Evolutionary conservation across 1,284 basidiomycete genomes (phyloP), one percentile per base, ranked within the genome.

Genomic region (Ganoderma leucocontextum): DNA sequence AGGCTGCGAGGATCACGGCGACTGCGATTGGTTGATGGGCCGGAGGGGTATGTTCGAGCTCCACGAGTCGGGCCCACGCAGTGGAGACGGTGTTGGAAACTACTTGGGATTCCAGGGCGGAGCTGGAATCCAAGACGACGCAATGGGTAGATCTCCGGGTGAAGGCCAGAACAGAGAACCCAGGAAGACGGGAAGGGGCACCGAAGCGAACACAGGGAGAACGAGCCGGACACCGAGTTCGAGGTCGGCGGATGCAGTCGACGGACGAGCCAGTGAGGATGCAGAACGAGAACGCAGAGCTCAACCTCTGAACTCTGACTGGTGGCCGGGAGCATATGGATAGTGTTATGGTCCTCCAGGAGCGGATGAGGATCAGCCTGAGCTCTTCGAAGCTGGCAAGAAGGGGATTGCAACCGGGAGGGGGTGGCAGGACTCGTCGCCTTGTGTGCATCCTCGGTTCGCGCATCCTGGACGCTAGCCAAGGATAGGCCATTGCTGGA

Each of bases 401-500:
- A 59, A n/a, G 12, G 22, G 22, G 22, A 41, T 22, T 36, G 19
- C 41, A 29, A 19, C 42, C 29, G 60, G 42, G 22, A 49, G 22
- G 47, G 22, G 47, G 60, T 36, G 60, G 42, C 52, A 53, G 22
- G 38, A 25, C 66, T 22, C 10, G 22, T 57, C 61, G 59, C 53
- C 69, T 58, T 58, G 68, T 62, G 71, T 61, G 63, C 69, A 60
- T 55, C 41, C 62, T 59, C 55, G 58, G 65, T 70, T 70, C 69
- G 62, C 66, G 60, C 49, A 52, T 69, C 68, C 65, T 65, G 38
- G 17, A 22, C 44, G 55, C 61, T 60, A 55, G 52, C 15, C 29
- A 55, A 15, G 57, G 58, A 66, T 60, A 65, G 63, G 70, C 65
- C 62, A 53, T 65, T 52, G 67, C 71, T 72, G 65, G 61, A 72